These are phyloP conservation scores for Telopea speciosissima DNA, from an alignment of 177 flowering plant species.

Conservation along the genomic window DNA sequence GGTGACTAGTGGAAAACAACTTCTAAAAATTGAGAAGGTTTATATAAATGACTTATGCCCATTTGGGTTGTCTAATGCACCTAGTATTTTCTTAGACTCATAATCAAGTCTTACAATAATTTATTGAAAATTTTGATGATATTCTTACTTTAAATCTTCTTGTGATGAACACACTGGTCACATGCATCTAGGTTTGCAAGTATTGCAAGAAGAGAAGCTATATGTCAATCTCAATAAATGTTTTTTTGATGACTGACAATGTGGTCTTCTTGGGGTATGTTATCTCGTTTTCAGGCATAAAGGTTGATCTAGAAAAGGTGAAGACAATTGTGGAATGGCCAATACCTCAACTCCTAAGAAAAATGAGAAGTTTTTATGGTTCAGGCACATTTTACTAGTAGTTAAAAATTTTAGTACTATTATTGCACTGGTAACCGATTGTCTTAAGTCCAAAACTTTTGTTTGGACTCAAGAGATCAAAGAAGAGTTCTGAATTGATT, in stretches of 20 bases:
- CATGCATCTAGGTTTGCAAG: not conserved
- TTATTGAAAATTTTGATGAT: not conserved
- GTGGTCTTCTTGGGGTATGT: not conserved
- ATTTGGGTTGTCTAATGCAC: constrained; percentile 7
- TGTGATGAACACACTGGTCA: not conserved
- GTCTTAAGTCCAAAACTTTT: not conserved
- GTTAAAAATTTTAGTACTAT: not conserved
- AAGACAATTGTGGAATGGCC: not conserved
- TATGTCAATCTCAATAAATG: constrained; percentile 1
- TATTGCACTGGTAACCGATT: not conserved
- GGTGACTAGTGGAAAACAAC: too few species aligned
- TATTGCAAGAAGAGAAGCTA: not conserved
- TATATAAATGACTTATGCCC: constrained; percentile 1
- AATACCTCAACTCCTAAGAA: not conserved
- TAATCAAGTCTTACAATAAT: not conserved
- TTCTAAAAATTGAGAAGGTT: not conserved
- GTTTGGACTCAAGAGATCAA: not conserved
- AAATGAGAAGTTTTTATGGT: not conserved
- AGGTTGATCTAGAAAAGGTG: not conserved
- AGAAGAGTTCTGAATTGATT: not conserved
- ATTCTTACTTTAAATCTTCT: too few species aligned
- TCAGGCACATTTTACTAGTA: not conserved
- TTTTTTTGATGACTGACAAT: not conserved
- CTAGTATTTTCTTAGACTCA: not conserved
- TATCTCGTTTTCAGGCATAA: not conserved